Conservation (phyloP, 2,329 filamentous ascomycete species). For the Colletotrichum karsti region DNA sequence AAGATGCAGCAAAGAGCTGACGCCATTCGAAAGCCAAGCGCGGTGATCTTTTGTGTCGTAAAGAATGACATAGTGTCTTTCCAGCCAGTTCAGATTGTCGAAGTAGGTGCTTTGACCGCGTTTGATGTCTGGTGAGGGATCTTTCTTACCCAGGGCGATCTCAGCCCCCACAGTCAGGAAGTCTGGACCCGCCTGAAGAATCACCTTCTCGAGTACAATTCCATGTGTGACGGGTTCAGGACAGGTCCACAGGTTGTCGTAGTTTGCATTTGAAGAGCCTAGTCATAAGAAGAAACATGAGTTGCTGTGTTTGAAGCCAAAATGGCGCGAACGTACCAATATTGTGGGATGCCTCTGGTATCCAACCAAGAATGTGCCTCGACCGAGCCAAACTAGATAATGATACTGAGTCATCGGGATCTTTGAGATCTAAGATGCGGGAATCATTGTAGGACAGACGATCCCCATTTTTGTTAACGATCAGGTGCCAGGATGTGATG, state of each 20-base stretch:
- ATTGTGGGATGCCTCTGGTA: neutral
- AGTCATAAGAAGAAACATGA: no score
- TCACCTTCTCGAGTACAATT: neutral
- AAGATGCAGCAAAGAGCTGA: neutral
- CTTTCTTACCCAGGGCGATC: neutral
- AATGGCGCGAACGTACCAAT: neutral
- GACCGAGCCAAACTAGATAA: no score
- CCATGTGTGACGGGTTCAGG: neutral
- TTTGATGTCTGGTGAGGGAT: neutral
- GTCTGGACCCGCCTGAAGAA: neutral
- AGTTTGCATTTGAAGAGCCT: neutral
- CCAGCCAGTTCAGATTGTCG: neutral
- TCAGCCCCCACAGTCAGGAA: neutral
- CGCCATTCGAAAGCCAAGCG: neutral
- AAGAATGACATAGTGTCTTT: neutral
- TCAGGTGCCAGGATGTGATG: neutral
- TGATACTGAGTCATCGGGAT: no score
- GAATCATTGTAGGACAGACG: neutral
- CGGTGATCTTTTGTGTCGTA: neutral
- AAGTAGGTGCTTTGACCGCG: neutral
- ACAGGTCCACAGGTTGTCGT: neutral
- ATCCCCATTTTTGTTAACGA: neutral
- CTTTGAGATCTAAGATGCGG: neutral
- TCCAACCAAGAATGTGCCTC: neutral
- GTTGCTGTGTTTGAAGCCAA: no score